phyloP scores from a whole-genome alignment of 1,284 basidiomycete species.

The Ganoderma boninense region DNA sequence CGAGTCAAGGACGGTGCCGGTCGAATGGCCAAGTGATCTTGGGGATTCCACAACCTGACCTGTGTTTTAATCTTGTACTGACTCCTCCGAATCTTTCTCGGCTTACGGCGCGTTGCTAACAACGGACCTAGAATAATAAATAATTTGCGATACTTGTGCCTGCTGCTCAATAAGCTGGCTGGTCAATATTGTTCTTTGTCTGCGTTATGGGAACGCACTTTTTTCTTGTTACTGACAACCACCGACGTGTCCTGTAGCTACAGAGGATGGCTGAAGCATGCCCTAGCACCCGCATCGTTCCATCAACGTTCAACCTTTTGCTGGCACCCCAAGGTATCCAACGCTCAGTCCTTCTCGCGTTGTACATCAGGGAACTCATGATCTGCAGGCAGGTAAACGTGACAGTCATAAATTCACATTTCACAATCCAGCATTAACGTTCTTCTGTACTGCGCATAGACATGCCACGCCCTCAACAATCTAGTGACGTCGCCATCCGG shows the following conservation, averaged over 20 bases:
- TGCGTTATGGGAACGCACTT: background rate
- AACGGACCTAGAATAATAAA: background rate
- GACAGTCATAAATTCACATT: background rate
- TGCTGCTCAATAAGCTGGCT: background rate
- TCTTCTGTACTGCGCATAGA: background rate
- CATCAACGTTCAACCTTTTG: background rate
- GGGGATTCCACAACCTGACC: too few species aligned
- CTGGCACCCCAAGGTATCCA: background rate
- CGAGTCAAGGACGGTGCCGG: too few species aligned
- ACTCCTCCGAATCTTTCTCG: too few species aligned
- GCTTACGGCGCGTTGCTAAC: too few species aligned
- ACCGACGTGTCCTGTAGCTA: background rate
- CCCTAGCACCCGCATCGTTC: background rate
- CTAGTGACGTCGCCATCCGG: background rate
- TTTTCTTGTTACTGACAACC: background rate
- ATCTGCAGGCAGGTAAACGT: background rate
- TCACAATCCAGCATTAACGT: background rate
- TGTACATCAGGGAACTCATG: background rate
- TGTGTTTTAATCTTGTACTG: too few species aligned
- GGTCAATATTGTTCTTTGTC: background rate
- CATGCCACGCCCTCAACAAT: background rate
- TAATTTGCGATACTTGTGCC: background rate
- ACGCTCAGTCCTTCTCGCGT: background rate
- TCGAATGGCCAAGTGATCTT: too few species aligned
- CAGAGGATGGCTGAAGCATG: background rate